These are phyloP conservation scores for Thraustochytrium striatum DNA, from an alignment of 352 stramenopile species.

Conservation along the genomic window DNA sequence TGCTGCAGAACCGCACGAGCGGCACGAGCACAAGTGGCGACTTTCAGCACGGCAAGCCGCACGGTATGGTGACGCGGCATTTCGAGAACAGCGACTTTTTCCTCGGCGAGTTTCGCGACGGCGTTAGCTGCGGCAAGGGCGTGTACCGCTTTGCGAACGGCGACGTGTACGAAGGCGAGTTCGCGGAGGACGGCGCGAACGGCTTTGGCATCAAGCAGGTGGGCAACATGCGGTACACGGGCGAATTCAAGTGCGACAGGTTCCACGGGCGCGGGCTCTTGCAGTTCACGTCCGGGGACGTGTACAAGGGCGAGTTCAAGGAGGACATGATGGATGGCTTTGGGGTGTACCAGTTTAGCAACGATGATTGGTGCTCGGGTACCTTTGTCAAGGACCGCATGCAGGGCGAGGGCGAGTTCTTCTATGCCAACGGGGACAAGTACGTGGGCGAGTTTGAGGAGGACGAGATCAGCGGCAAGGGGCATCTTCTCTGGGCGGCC, in stretches of 20 bases:
- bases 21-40: slow-evolving; percentile 2
- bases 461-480: slow-evolving; percentile 11
- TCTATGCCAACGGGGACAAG: slow-evolving; percentile 23
- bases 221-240: slow-evolving; percentile 29
- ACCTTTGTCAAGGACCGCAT: slow-evolving; percentile 2
- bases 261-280: neutral
- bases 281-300: slow-evolving; percentile 26
- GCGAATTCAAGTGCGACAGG: slow-evolving; percentile 15
- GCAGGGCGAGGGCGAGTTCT: slow-evolving; percentile 29
- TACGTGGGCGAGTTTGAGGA: slow-evolving; percentile 21
- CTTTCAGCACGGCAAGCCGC: slow-evolving; percentile 3
- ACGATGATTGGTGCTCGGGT: slow-evolving; percentile 29
- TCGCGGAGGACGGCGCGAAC: neutral
- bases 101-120: slow-evolving; percentile 3
- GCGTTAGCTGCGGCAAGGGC: neutral
- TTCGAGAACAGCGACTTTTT: neutral
- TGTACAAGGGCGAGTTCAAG: slow-evolving; percentile 24
- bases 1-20: no score
- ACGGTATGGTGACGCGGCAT: slow-evolving; percentile 1
- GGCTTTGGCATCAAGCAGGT: slow-evolving; percentile 38
- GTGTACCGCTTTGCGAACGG: slow-evolving; percentile 30
- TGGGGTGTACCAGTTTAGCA: slow-evolving; percentile 40
- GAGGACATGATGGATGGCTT: slow-evolving; percentile 31
- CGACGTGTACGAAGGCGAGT: slow-evolving; percentile 36
- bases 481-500: neutral